Percentiles rank a stretch among this genome's conserved stretches.
phyloP scores from a whole-genome alignment of 2,329 filamentous ascomycete genomes.

The Ceratocystis alfenasii region DNA sequence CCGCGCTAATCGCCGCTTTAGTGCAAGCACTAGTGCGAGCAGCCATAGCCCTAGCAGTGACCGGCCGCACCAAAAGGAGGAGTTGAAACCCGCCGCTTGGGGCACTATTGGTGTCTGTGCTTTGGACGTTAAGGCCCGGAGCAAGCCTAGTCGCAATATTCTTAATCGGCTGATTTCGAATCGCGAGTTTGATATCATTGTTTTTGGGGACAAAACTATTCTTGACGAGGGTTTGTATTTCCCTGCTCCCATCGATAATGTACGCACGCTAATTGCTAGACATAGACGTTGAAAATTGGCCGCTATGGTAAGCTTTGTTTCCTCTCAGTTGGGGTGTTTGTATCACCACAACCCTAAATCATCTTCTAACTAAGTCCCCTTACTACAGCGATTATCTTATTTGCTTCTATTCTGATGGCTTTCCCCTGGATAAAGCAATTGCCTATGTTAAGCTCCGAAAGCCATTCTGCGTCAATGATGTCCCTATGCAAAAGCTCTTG shows the following conservation, averaged over 20 bases:
- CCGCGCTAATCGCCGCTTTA: conserved; percentile 61
- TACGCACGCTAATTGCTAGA: conserved; percentile 7
- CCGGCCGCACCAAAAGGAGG: conserved; percentile 47
- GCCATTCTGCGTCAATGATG: conserved; percentile 93
- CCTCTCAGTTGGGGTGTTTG: neutral
- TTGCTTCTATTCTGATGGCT: conserved; percentile 96
- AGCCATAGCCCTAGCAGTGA: conserved; percentile 71
- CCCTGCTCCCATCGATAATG: neutral
- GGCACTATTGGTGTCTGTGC: conserved; percentile 86
- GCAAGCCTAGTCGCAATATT: conserved; percentile 94
- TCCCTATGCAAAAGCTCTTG: conserved; percentile 92
- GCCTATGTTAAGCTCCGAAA: conserved; percentile 87
- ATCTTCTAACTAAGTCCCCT: neutral
- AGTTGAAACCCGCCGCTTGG: conserved; percentile 47
- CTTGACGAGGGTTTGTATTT: conserved; percentile 62
- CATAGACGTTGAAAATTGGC: conserved; percentile 82
- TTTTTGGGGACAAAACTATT: conserved; percentile 98
- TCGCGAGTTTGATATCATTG: conserved; percentile 87
- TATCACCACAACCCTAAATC: neutral
- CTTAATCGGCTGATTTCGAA: conserved; percentile 83
- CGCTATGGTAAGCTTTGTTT: conserved; percentile 52
- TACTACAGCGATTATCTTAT: conserved; percentile 68
- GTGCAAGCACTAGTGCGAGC: conserved; percentile 68
- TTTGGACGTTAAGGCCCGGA: conserved; percentile 86
- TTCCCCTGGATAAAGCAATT: conserved; percentile 92